Percentiles rank a stretch among this genome's conserved stretches.
phyloP scores from a whole-genome alignment of 139 green algal species.

The Coelastrella sp. region DNA sequence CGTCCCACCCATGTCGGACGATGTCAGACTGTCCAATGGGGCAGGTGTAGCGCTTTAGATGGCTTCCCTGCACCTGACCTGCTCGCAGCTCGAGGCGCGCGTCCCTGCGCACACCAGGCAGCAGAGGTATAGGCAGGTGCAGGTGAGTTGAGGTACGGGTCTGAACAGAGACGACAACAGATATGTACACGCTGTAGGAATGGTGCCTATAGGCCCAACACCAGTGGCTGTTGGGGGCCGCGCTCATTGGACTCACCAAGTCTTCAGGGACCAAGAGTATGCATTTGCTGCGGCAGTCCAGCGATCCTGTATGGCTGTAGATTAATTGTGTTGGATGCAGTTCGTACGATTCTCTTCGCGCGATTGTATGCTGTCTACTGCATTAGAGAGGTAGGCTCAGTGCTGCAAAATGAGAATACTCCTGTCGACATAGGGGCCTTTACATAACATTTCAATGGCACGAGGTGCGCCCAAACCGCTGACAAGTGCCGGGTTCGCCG shows the following conservation, averaged over 20 bases:
- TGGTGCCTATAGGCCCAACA: not conserved
- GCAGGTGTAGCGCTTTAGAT: not conserved
- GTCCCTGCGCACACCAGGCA: not conserved
- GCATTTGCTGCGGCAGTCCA: not conserved
- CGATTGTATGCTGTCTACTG: too few relatives aligned
- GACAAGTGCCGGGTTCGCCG: too few relatives aligned
- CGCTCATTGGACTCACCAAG: not conserved
- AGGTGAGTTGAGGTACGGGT: not conserved
- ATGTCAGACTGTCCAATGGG: too few relatives aligned
- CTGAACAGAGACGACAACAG: too few relatives aligned
- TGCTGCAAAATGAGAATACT: too few relatives aligned
- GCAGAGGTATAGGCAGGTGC: not conserved
- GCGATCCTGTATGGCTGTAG: not conserved
- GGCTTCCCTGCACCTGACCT: not conserved
- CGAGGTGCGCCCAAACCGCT: too few relatives aligned
- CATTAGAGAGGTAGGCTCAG: too few relatives aligned
- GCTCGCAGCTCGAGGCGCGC: not conserved
- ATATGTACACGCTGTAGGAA: not conserved
- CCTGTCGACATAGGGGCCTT: too few relatives aligned
- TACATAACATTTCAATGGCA: too few relatives aligned
- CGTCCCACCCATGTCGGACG: too few relatives aligned
- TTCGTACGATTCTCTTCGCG: too few relatives aligned
- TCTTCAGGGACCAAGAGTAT: not conserved
- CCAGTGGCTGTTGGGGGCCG: not conserved
- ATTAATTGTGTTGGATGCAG: not conserved